Conservation (phyloP, 345 rosid species). For the Pelargonium nanum region DNA sequence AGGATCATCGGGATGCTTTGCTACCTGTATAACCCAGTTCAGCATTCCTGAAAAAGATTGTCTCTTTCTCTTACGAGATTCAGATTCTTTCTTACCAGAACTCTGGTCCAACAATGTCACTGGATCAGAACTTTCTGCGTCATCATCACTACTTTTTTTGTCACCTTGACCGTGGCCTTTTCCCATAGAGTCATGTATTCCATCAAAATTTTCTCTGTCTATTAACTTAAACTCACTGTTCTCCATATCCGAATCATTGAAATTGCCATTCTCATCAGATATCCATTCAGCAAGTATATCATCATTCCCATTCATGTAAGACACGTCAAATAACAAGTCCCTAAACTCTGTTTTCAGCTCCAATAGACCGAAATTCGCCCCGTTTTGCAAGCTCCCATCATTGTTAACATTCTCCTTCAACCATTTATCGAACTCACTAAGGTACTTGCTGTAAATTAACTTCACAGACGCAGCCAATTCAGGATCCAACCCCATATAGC, state of each 20-base stretch:
- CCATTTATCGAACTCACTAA: conserved; percentile 47
- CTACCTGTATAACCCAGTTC: conserved; percentile 49
- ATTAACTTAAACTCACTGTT: not conserved
- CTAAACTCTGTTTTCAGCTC: conserved; percentile 40
- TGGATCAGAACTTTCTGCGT: conserved; percentile 9
- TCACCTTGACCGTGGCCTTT: conserved; percentile 19
- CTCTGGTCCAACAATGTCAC: conserved; percentile 16
- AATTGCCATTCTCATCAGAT: too few relatives aligned
- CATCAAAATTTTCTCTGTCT: not conserved
- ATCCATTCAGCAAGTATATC: conserved; percentile 1
- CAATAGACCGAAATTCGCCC: conserved; percentile 15
- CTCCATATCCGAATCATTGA: conserved; percentile 8
- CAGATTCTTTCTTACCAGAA: conserved; percentile 21
- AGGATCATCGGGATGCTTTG: conserved; percentile 40
- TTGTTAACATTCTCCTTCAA: conserved; percentile 18
- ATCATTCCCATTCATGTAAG: not conserved
- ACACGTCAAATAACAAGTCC: conserved; percentile 24
- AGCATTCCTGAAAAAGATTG: conserved; percentile 37
- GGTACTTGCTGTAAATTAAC: conserved; percentile 44
- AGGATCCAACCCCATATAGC: conserved; percentile 39
- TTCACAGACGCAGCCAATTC: conserved; percentile 28
- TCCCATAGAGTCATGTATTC: conserved; percentile 5
- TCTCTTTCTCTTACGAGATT: conserved; percentile 34
- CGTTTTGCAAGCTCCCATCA: conserved; percentile 12
- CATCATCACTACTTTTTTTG: conserved; percentile 5